These are phyloP conservation scores for Penicillium sp. DNA, from an alignment of 2,329 filamentous ascomycete genomes.

Conservation along the genomic window DNA sequence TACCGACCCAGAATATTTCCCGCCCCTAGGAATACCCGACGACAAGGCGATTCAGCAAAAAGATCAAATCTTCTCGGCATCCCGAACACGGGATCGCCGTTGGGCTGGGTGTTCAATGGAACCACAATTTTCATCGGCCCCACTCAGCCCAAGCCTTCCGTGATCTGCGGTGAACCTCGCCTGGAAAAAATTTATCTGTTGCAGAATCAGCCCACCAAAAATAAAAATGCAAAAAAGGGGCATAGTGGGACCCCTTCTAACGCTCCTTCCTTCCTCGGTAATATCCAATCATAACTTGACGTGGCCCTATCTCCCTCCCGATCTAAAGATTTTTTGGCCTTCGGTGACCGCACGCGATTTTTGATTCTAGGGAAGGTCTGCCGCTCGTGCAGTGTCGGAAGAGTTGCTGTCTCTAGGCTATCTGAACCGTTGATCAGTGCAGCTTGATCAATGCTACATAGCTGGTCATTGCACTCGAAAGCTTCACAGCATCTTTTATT, in stretches of 20 bases:
- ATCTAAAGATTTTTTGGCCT: conserved; percentile 3
- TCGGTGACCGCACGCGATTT: not conserved
- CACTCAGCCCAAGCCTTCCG: conserved; percentile 17
- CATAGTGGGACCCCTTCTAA: not conserved
- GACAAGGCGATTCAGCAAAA: not conserved
- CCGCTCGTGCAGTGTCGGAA: not conserved
- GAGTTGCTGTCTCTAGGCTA: not conserved
- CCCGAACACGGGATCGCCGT: conserved; percentile 19
- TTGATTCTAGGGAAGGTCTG: not conserved
- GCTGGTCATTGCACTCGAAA: not conserved
- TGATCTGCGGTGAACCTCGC: conserved; percentile 18
- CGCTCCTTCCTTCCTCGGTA: conserved; percentile 11
- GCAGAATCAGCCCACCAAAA: conserved; percentile 5
- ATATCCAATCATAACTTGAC: conserved; percentile 1
- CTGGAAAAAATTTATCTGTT: not conserved
- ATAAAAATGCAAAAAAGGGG: conserved; percentile 7
- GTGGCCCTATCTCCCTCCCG: not conserved
- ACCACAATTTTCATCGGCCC: conserved; percentile 9
- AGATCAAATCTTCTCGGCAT: conserved; percentile 14
- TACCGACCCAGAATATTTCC: no score
- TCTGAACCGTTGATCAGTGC: not conserved
- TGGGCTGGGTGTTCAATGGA: conserved; percentile 7
- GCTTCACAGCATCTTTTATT: not conserved
- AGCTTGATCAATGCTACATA: not conserved
- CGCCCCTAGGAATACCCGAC: not conserved